Evolutionary conservation across 768 basidiomycete species (phyloP).

Genomic region (Tulasnella sp.): DNA sequence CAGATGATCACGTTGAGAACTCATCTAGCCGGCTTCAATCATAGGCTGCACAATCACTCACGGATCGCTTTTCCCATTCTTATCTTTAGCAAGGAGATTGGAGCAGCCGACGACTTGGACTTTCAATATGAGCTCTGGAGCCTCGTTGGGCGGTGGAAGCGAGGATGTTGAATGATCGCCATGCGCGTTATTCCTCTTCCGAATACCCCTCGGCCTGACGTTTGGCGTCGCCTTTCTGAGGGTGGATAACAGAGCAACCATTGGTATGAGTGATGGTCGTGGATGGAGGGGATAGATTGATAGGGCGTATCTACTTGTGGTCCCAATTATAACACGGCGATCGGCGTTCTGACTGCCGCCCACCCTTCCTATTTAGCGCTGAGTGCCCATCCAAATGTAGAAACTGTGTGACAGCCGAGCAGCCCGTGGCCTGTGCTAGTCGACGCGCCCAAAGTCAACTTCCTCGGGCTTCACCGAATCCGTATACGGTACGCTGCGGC

Average conservation of each 20-base stretch:
- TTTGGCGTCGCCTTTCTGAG: constrained; percentile 5
- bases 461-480: no score
- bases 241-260: background rate
- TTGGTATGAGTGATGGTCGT: no score
- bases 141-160: constrained; percentile 33
- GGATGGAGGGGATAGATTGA: no score
- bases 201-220: background rate
- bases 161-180: background rate
- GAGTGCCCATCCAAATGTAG: no score
- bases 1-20: background rate
- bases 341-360: no score
- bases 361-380: no score
- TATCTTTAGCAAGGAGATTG: constrained; percentile 52
- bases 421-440: no score
- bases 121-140: constrained; percentile 53
- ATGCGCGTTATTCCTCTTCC: background rate
- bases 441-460: no score
- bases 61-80: constrained; percentile 67
- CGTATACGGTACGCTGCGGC: no score
- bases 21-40: background rate
- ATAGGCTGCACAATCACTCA: constrained; percentile 32
- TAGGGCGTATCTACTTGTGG: no score
- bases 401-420: no score
- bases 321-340: no score
- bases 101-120: constrained; percentile 59